phyloP scores from a whole-genome alignment of 2,329 filamentous ascomycete species.

The Xylogone sp. region DNA sequence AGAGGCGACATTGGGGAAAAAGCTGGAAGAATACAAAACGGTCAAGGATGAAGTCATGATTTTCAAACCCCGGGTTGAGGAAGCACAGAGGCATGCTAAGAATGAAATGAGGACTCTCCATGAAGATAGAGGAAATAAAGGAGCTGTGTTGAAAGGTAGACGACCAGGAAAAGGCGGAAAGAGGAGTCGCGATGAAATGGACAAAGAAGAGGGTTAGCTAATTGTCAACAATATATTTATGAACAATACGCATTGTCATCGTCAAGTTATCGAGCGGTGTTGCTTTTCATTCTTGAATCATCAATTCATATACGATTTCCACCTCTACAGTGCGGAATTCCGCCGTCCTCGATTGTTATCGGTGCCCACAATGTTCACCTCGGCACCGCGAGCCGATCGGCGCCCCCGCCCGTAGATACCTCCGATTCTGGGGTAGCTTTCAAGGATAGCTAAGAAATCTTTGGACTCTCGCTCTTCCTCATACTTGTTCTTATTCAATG shows the following conservation, averaged over 20 bases:
- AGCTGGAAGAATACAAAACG: slow-evolving; percentile 64
- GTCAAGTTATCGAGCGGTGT: background rate
- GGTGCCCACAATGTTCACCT: background rate
- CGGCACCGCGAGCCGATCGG: background rate
- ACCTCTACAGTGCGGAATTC: background rate
- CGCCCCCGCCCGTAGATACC: background rate
- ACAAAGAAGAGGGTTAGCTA: slow-evolving; percentile 29
- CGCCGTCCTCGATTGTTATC: background rate
- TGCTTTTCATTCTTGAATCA: background rate
- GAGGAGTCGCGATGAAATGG: slow-evolving; percentile 45
- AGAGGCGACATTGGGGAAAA: slow-evolving; percentile 76
- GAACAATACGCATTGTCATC: background rate
- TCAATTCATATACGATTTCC: background rate
- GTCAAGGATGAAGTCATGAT: slow-evolving; percentile 84
- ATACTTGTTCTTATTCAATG: background rate
- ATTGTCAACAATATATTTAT: background rate
- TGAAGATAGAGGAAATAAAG: slow-evolving; percentile 57
- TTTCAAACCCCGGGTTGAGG: slow-evolving; percentile 71
- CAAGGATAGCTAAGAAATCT: background rate
- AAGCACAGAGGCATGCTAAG: slow-evolving; percentile 77
- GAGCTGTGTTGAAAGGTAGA: slow-evolving; percentile 44
- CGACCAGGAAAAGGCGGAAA: slow-evolving; percentile 43
- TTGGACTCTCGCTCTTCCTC: background rate
- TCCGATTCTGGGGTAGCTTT: background rate
- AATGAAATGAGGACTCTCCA: slow-evolving; percentile 77